These are phyloP conservation scores for Sarcocystis neurona DNA, from an alignment of 169 alveolate species.

Conservation along the genomic window DNA sequence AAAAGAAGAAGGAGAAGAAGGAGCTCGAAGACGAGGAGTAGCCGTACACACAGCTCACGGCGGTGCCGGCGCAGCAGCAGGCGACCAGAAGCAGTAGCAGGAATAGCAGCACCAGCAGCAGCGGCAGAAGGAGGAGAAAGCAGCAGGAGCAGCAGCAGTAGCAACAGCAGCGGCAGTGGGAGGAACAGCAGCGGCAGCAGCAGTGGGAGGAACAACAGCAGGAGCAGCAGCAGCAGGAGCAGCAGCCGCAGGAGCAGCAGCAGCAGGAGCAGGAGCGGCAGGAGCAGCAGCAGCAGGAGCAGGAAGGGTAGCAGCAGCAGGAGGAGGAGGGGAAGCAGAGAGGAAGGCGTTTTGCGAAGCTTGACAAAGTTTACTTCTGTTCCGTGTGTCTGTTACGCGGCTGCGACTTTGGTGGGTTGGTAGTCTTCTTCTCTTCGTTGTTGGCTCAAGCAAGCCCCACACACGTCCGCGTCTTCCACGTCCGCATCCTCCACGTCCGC, in stretches of 20 bases:
- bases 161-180: not conserved
- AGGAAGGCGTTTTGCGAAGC: not conserved
- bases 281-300: not conserved
- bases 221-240: too few relatives aligned
- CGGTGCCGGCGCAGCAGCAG: not conserved
- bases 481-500: too few relatives aligned
- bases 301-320: not conserved
- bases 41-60: not conserved
- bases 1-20: not conserved
- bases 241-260: not conserved
- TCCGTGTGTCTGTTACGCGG: not conserved
- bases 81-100: not conserved
- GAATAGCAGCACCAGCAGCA: not conserved
- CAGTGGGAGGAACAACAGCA: too few relatives aligned
- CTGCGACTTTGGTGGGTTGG: not conserved
- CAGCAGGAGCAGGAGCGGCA: not conserved
- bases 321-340: not conserved
- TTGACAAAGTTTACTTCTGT: not conserved
- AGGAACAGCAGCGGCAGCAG: not conserved
- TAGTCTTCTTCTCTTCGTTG: not conserved
- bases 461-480: too few relatives aligned
- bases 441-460: too few relatives aligned
- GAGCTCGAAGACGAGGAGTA: not conserved
- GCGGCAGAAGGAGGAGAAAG: not conserved
- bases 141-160: not conserved